Conservation (phyloP, 148 eudicot species). For the Vaccinium corymbosum region DNA sequence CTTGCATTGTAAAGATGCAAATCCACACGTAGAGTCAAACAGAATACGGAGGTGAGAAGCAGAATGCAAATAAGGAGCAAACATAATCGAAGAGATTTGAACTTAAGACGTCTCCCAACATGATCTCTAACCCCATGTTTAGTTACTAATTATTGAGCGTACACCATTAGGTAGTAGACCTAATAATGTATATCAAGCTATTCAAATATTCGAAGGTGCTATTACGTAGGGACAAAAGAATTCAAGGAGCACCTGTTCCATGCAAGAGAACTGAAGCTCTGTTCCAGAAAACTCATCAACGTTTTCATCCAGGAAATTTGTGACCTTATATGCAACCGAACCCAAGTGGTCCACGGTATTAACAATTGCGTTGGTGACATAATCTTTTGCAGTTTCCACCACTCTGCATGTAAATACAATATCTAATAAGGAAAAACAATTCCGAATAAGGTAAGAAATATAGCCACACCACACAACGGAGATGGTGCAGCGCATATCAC, state of each 20-base stretch:
- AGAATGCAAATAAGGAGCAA: background rate
- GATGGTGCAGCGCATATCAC: no score
- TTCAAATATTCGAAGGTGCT: background rate
- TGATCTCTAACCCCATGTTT: background rate
- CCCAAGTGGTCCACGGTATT: constrained; percentile 53
- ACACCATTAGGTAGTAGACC: background rate
- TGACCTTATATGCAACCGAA: constrained; percentile 37
- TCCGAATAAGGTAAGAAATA: background rate
- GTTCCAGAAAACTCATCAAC: constrained; percentile 30
- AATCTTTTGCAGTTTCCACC: constrained; percentile 39
- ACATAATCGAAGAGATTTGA: background rate
- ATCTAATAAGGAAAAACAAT: background rate
- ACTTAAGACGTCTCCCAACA: background rate
- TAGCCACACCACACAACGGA: background rate
- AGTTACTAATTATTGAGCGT: background rate
- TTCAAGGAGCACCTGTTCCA: constrained; percentile 36
- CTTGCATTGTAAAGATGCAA: background rate
- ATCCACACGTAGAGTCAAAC: background rate
- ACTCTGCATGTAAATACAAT: constrained; percentile 25
- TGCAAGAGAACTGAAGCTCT: constrained; percentile 27
- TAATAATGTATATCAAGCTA: background rate
- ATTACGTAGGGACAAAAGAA: background rate
- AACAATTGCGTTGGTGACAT: constrained; percentile 35
- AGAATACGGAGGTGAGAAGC: background rate
- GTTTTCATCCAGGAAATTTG: constrained; percentile 46